phyloP scores from a whole-genome alignment of 164 flowering plant species.

The Berberis vulgaris region DNA sequence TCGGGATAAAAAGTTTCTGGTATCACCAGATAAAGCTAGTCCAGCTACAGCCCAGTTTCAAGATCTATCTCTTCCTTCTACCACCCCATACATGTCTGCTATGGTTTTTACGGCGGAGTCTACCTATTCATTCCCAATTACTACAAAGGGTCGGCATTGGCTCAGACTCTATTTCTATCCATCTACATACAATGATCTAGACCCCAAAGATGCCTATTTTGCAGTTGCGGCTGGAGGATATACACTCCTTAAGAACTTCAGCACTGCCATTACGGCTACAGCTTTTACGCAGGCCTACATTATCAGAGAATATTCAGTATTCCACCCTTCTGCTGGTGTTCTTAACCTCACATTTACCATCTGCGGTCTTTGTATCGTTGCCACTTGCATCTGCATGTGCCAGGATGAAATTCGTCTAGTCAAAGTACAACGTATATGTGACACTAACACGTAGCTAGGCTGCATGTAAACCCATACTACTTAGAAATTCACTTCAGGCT shows the following conservation, averaged over 20 bases:
- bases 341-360: constrained; percentile 32
- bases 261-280: constrained; percentile 46
- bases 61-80: constrained; percentile 62
- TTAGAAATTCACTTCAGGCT: too few relatives aligned
- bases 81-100: constrained; percentile 60
- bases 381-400: too few relatives aligned
- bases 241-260: constrained; percentile 44
- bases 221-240: constrained; percentile 28
- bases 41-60: constrained; percentile 28
- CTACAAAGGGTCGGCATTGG: constrained; percentile 19
- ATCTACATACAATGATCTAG: constrained; percentile 8
- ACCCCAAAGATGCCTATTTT: constrained; percentile 37
- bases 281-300: constrained; percentile 51
- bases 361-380: too few relatives aligned
- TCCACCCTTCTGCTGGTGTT: constrained; percentile 7
- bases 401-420: too few relatives aligned
- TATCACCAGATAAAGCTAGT: constrained; percentile 16
- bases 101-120: constrained; percentile 41
- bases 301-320: constrained; percentile 38
- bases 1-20: constrained; percentile 29
- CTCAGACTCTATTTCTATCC: constrained; percentile 41
- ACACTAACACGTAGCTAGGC: too few relatives aligned
- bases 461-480: too few relatives aligned
- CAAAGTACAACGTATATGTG: too few relatives aligned
- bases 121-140: constrained; percentile 29